Conservation (phyloP, 257 asterid genomes). For the Haberlea rhodopensis region DNA sequence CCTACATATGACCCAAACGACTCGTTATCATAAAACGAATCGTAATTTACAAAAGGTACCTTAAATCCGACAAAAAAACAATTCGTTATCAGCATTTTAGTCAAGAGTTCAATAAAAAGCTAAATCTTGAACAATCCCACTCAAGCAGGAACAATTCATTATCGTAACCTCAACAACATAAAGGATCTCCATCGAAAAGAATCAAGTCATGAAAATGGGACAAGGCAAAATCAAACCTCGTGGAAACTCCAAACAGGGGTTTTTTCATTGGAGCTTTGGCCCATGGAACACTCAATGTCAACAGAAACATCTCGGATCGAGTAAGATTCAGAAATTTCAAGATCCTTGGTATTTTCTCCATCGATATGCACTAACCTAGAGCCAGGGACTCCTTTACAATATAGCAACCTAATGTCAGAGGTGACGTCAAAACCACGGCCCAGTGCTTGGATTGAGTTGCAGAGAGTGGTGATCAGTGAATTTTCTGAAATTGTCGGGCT, state of each 20-base stretch:
- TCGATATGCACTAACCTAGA: slow-evolving; percentile 75
- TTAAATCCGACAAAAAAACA: background rate
- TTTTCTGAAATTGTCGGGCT: slow-evolving; percentile 33
- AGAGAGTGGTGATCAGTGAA: slow-evolving; percentile 68
- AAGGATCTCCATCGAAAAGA: background rate
- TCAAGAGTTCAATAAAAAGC: background rate
- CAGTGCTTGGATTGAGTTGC: slow-evolving; percentile 91
- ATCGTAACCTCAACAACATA: background rate
- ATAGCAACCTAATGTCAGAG: slow-evolving; percentile 89
- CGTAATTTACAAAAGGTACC: background rate
- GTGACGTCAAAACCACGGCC: slow-evolving; percentile 99
- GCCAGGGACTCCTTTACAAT: slow-evolving; percentile 90
- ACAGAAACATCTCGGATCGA: slow-evolving; percentile 72
- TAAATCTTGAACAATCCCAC: background rate
- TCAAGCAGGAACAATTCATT: background rate
- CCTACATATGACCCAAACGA: background rate
- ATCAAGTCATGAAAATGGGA: background rate
- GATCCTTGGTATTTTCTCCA: slow-evolving; percentile 50
- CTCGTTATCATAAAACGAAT: background rate
- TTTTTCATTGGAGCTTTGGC: slow-evolving; percentile 40
- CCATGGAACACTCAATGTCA: slow-evolving; percentile 65
- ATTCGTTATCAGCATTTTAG: background rate
- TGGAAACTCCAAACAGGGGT: slow-evolving; percentile 76
- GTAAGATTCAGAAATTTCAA: slow-evolving; percentile 53
- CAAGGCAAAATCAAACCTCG: slow-evolving; percentile 48